Percentiles rank a stretch among this genome's conserved stretches.
Conservation (phyloP, 495 filamentous ascomycete genomes). For the Podospora bellae-mahoneyi region DNA sequence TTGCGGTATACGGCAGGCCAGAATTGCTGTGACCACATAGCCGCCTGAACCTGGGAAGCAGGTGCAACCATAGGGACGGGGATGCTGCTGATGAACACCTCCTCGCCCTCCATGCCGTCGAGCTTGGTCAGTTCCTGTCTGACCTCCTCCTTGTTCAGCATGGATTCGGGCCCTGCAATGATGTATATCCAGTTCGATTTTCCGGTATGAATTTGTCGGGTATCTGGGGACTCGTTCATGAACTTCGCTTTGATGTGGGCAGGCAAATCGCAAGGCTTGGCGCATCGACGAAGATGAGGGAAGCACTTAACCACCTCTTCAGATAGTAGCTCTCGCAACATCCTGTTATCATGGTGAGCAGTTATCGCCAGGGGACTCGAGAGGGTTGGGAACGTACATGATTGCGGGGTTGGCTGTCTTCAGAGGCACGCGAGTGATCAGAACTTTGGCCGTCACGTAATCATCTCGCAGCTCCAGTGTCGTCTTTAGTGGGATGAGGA, state of each 20-base stretch:
- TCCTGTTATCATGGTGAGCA: constrained; percentile 30
- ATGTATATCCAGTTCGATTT: constrained; percentile 50
- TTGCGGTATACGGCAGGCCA: constrained; percentile 91
- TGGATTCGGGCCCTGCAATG: constrained; percentile 41
- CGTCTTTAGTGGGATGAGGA: constrained; percentile 56
- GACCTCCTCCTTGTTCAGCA: constrained; percentile 41
- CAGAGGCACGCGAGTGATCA: constrained; percentile 51
- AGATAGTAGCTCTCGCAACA: constrained; percentile 48
- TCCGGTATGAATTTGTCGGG: constrained; percentile 44
- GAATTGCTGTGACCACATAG: constrained; percentile 67
- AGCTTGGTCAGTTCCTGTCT: constrained; percentile 32
- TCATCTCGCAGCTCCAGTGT: constrained; percentile 51
- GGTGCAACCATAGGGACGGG: constrained; percentile 73
- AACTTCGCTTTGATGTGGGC: constrained; percentile 45
- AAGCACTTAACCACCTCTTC: constrained; percentile 59
- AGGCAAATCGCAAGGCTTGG: constrained; percentile 68
- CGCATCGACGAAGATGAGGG: constrained; percentile 78
- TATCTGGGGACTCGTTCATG: constrained; percentile 43
- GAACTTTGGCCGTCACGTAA: constrained; percentile 45
- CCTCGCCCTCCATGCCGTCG: constrained; percentile 38
- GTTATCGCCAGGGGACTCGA: background rate
- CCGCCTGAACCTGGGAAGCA: constrained; percentile 68
- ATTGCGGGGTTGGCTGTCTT: constrained; percentile 52
- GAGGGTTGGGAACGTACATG: constrained; percentile 38
- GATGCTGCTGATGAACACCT: constrained; percentile 50